Conservation (phyloP, 176 grass and related monocot genomes). For the Oryza glaberrima region DNA sequence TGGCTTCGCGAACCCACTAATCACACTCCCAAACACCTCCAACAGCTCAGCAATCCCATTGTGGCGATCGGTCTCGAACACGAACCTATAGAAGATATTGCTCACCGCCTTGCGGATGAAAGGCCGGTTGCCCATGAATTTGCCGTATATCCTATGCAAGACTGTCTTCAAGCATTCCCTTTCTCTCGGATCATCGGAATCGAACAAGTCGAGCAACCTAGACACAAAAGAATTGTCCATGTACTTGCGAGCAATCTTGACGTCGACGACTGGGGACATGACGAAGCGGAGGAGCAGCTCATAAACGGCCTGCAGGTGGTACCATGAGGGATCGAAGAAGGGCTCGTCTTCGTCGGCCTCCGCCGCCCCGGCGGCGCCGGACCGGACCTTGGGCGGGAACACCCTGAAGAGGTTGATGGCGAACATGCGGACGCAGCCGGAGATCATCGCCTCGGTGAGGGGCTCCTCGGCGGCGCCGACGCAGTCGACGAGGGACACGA, state of each 20-base stretch:
- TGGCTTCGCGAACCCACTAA: conserved; percentile 79
- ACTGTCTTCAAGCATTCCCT: conserved; percentile 85
- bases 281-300: conserved; percentile 85
- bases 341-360: conserved; percentile 85
- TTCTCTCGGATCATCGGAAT: conserved; percentile 94
- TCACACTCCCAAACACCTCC: conserved; percentile 87
- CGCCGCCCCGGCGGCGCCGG: conserved; percentile 9
- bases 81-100: conserved; percentile 87
- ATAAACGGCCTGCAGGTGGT: conserved; percentile 87
- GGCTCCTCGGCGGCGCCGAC: conserved; percentile 56
- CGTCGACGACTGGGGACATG: conserved; percentile 69
- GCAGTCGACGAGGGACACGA: conserved; percentile 73
- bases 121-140: conserved; percentile 77
- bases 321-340: conserved; percentile 91
- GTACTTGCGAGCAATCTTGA: conserved; percentile 84
- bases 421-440: conserved; percentile 79
- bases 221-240: conserved; percentile 80
- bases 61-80: conserved; percentile 70
- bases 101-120: conserved; percentile 89
- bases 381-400: conserved; percentile 76
- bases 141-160: conserved; percentile 78
- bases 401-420: conserved; percentile 92
- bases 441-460: conserved; percentile 82
- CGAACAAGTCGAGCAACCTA: conserved; percentile 81
- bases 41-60: conserved; percentile 82